Base-by-base conservation (phyloP, 1,284 basidiomycete genomes). In the Phlebopus sp. region DNA sequence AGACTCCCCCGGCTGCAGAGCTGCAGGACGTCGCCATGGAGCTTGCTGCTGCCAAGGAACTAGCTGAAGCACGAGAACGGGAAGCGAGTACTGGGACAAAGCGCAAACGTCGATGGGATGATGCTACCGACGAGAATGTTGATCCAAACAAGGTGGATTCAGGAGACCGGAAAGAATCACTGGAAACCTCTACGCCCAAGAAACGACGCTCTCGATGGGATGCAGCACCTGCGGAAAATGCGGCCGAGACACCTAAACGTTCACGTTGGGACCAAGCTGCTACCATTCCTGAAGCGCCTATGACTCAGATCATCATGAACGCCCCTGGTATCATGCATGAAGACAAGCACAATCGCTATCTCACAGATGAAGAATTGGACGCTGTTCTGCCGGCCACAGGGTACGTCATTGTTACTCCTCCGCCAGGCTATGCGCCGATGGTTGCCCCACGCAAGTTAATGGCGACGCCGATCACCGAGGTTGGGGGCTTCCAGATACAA, bases 211-310 rank as follows among this genome's bases (percentile, higher is more conserved):
- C 93, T 49, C 81, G 93, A 29, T 97, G 94, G 94, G 94, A 97
- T 68, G 91, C 93, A 44, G 81, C 91, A 0, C 93, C 93, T 15
- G 78, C 81, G 1, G 87, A 90, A 45, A 77, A 72, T 50, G 71
- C 68, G 31, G 66, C 72, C 21, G 85, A 87, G 50, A 81, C 84
- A 50, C 84, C 77, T 52, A 91, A 84, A 67, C 85, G 90, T 44
- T 98, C 95, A 35, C 82, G 97, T 39, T 99, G 97, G 97, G 97
- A 99, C 68, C 92, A 97, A 72, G 90, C 92, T 18, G 80, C 85
- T 46, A 73, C 74, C 53, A 57, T 72, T n/a, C 57, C 70, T 15
- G 81, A 86, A 36, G 71, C 65, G 2, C 84, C 87, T 4, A 82
- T 86, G 79, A 76, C 76, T 2, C 82, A 78, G 41, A 90, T 91